Conservation (phyloP, 176 grass and related monocot genomes). For the Musa schizocarpa region DNA sequence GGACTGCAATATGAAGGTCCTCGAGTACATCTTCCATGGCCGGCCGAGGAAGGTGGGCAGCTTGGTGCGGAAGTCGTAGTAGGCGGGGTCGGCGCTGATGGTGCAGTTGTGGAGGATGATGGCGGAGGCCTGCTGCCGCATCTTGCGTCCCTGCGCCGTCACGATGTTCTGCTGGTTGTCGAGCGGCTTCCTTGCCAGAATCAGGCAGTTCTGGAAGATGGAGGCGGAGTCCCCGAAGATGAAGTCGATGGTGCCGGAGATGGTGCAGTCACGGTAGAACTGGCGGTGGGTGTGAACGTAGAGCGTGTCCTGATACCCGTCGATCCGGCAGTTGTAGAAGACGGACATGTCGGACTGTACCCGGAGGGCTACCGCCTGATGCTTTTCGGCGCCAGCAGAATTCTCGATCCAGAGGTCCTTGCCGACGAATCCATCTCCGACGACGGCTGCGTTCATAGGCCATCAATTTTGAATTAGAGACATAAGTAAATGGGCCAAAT, state of each 20-base stretch:
- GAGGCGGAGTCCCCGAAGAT: constrained; percentile 58
- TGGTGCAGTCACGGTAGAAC: constrained; percentile 16
- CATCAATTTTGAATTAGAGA: background rate
- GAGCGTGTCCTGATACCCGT: constrained; percentile 3
- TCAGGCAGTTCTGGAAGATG: constrained; percentile 63
- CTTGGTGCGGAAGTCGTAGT: background rate
- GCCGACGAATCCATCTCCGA: constrained; percentile 5
- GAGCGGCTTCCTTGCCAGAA: constrained; percentile 42
- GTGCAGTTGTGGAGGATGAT: constrained; percentile 71
- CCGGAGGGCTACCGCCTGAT: background rate
- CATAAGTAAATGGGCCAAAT: background rate
- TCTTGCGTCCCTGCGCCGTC: constrained; percentile 59
- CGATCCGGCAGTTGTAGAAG: constrained; percentile 10
- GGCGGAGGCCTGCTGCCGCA: constrained; percentile 22
- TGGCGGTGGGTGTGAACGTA: constrained; percentile 7
- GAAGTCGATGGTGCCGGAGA: constrained; percentile 19
- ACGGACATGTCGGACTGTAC: constrained; percentile 1
- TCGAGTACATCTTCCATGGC: constrained; percentile 75
- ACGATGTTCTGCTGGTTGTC: constrained; percentile 69
- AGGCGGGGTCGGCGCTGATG: constrained; percentile 37
- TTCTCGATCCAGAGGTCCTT: constrained; percentile 5
- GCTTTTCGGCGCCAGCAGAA: background rate
- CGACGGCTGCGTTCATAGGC: background rate
- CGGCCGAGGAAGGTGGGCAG: constrained; percentile 47
- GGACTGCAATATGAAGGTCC: constrained; percentile 60